phyloP scores from a whole-genome alignment of 805 yeast genomes.

The Kuraishia piskuri region DNA sequence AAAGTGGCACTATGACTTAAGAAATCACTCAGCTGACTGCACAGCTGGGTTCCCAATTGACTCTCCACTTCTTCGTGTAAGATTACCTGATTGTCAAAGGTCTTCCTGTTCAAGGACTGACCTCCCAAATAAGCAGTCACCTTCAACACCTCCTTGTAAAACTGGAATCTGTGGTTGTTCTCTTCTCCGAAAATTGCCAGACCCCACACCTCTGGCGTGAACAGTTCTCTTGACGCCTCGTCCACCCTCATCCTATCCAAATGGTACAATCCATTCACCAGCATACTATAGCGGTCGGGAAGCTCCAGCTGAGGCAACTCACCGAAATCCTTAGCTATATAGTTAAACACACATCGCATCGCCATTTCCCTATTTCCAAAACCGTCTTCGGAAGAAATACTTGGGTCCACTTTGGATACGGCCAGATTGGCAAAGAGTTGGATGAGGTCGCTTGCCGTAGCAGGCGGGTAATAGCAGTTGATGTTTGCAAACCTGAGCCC shows the following conservation, averaged over 20 bases:
- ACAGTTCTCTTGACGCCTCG: not conserved
- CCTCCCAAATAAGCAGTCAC: not conserved
- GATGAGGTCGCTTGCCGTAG: not conserved
- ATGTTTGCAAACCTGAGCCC: not conserved
- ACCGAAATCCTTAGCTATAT: not conserved
- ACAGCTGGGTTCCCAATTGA: not conserved
- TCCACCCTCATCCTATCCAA: not conserved
- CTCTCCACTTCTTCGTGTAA: not conserved
- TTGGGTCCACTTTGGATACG: not conserved
- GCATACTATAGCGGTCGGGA: not conserved
- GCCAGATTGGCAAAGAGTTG: not conserved
- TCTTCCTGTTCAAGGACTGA: not conserved
- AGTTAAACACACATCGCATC: not conserved
- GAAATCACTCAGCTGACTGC: not conserved
- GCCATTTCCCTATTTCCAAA: not conserved
- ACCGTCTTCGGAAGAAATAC: not conserved
- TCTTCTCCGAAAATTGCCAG: not conserved
- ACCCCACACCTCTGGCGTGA: not conserved
- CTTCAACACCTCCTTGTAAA: not conserved
- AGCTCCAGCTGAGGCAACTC: not conserved
- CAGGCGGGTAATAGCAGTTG: conserved; percentile 3
- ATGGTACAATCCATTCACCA: not conserved
- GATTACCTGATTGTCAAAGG: not conserved
- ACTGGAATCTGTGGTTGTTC: not conserved
- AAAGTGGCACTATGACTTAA: not conserved